Conservation (phyloP, 345 rosid species). For the Lagerstroemia speciosa region DNA sequence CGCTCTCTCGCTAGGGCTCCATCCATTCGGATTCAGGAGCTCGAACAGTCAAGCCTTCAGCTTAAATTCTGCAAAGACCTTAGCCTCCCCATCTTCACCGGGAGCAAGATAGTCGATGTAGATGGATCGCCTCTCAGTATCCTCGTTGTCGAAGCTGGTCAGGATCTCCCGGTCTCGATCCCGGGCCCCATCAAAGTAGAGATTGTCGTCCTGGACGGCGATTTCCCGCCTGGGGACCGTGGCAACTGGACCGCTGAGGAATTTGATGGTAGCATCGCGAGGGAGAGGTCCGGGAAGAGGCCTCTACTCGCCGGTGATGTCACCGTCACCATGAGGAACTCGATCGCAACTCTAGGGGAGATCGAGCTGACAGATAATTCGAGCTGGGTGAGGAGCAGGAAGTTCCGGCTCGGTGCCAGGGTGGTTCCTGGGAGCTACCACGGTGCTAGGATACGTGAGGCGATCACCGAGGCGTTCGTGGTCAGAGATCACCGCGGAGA, state of each 20-base stretch:
- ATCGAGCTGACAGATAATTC: conserved; percentile 86
- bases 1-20: conserved; percentile 33
- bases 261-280: conserved; percentile 46
- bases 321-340: conserved; percentile 43
- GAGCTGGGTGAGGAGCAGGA: conserved; percentile 80
- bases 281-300: conserved; percentile 75
- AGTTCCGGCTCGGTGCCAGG: conserved; percentile 64
- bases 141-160: conserved; percentile 26
- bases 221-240: conserved; percentile 38
- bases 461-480: conserved; percentile 60
- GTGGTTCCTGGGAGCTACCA: conserved; percentile 40
- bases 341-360: conserved; percentile 39
- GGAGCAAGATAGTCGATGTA: conserved; percentile 47
- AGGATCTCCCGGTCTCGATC: conserved; percentile 14
- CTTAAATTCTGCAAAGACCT: conserved; percentile 26
- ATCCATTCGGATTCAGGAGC: conserved; percentile 37
- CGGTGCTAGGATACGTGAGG: conserved; percentile 49
- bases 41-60: conserved; percentile 31
- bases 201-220: conserved; percentile 71
- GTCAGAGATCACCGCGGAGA: conserved; percentile 98
- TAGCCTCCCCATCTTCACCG: conserved; percentile 48
- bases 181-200: conserved; percentile 53
- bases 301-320: conserved; percentile 83
- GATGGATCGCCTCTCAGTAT: conserved; percentile 44
- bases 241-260: conserved; percentile 56